Evolutionary conservation across 441 rosid genomes (phyloP), one percentile per base, ranked within the genome.

Genomic region (Omphalea diandra): DNA sequence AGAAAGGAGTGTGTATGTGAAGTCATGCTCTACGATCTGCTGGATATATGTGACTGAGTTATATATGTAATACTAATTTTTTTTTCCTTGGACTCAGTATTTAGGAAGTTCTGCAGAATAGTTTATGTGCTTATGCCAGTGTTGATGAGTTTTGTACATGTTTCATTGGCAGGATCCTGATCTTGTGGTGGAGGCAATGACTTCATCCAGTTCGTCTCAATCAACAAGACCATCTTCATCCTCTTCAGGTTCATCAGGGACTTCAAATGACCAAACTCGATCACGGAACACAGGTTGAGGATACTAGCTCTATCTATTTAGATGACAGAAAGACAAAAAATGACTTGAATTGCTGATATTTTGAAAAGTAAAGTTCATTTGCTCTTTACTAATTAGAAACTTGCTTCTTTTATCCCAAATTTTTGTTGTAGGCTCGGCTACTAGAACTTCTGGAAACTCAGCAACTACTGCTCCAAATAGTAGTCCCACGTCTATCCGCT

Each of bases 131-230:
- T n/a, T 46, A 26, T 31, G 8, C 12, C 20, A 35, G 41, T 38
- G 43, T 29, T 68, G 41, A 44, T 65, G 43, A 57, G 20, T n/a
- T 31, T 66, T 65, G 17, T 0, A 22, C 52, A 18, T 31, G 33
- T 80, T 64, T 69, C 3, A 63, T 71, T 65, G 69, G 62, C 83
- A 94, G 99, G 99, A 92, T 82, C 86, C 90, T 81, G 97, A 86
- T 66, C 78, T 92, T 65, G 76, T 92, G 57, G 98, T 92, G 52
- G 99, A 90, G 82, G 74, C 93, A 56, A 92, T 94, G 93, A 60
- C 85, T 7, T 53, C 94, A 29, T 73, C 83, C 60, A 77, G 84
- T 33, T 82, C 90, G n/a, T 81, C 94, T 12, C 96, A 86, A 79
- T 76, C 96, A 43, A 58, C 96, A n/a, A 85, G 79, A 74, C 68